Conservation (phyloP, 495 filamentous ascomycete species). For the Hyaloscypha bicolor region DNA sequence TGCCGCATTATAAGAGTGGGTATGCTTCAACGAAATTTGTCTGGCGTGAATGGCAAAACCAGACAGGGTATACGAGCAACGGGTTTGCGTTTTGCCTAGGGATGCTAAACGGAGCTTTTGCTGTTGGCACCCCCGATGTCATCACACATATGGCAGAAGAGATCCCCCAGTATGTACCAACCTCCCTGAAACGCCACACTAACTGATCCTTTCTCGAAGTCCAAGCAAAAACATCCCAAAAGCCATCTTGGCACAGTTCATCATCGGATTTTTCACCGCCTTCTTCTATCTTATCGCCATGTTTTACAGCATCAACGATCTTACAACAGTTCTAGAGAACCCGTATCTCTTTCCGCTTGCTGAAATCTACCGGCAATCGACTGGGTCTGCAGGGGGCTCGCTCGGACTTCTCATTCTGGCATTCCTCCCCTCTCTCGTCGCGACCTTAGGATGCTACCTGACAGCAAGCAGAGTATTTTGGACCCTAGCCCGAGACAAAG, state of each 20-base stretch:
- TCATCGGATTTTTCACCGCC: constrained; percentile 63
- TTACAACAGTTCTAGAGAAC: constrained; percentile 57
- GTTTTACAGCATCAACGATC: constrained; percentile 69
- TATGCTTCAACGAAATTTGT: constrained; percentile 62
- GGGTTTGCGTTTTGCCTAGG: constrained; percentile 81
- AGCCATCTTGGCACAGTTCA: constrained; percentile 59
- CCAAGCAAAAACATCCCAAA: constrained; percentile 65
- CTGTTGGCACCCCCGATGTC: constrained; percentile 78
- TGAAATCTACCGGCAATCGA: constrained; percentile 79
- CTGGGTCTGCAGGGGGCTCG: constrained; percentile 55
- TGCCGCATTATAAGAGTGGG: constrained; percentile 55
- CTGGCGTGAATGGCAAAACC: constrained; percentile 45
- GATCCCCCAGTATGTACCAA: constrained; percentile 53
- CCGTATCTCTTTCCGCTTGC: constrained; percentile 67
- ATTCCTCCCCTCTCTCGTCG: constrained; percentile 64
- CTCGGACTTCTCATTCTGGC: constrained; percentile 72
- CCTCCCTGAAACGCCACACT: not conserved
- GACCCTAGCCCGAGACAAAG: constrained; percentile 72
- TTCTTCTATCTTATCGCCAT: constrained; percentile 76
- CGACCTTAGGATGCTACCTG: constrained; percentile 49
- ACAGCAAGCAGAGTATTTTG: constrained; percentile 53
- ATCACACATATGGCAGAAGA: constrained; percentile 84
- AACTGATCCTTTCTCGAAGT: constrained; percentile 10
- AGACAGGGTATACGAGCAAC: constrained; percentile 39
- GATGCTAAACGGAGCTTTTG: constrained; percentile 84